These are phyloP conservation scores for Xylariaceae sp. DNA, from an alignment of 2,329 filamentous ascomycete genomes.

Conservation along the genomic window DNA sequence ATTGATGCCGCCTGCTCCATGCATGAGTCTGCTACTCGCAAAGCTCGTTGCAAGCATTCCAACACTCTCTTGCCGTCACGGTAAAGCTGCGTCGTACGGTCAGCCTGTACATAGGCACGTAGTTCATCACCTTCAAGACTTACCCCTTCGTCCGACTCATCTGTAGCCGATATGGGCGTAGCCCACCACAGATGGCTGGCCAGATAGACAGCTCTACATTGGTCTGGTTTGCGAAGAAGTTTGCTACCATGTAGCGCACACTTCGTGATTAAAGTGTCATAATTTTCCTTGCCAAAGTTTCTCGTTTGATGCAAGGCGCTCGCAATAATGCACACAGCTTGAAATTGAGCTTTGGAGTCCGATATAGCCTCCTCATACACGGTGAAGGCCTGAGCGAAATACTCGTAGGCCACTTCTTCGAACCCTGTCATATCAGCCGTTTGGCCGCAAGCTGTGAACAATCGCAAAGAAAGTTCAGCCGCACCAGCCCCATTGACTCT, in stretches of 20 bases:
- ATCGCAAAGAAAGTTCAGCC: slow-evolving; percentile 80
- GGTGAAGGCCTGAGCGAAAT: slow-evolving; percentile 96
- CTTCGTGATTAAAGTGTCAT: slow-evolving; percentile 97
- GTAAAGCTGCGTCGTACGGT: slow-evolving; percentile 61
- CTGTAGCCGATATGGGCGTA: slow-evolving; percentile 71
- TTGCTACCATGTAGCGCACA: slow-evolving; percentile 96
- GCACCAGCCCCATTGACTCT: slow-evolving; percentile 73
- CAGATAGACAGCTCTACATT: slow-evolving; percentile 93
- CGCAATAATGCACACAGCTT: slow-evolving; percentile 92
- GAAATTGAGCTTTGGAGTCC: slow-evolving; percentile 94
- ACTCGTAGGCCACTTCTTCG: slow-evolving; percentile 96
- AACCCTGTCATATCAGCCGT: slow-evolving; percentile 87
- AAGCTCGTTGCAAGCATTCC: slow-evolving; percentile 90
- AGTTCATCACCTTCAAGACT: not conserved
- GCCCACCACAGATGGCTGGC: slow-evolving; percentile 99
- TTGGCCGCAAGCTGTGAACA: slow-evolving; percentile 90
- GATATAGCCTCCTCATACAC: slow-evolving; percentile 96
- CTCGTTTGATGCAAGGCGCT: slow-evolving; percentile 83
- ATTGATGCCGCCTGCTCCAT: slow-evolving; percentile 98
- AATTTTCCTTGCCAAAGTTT: slow-evolving; percentile 94
- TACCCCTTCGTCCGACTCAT: slow-evolving; percentile 66
- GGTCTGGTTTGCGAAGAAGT: slow-evolving; percentile 93
- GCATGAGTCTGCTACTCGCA: slow-evolving; percentile 94
- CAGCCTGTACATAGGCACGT: not conserved
- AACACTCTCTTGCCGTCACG: slow-evolving; percentile 96